Evolutionary conservation across 1,284 basidiomycete genomes (phyloP).

Genomic region (Trichosporon coremiiforme): DNA sequence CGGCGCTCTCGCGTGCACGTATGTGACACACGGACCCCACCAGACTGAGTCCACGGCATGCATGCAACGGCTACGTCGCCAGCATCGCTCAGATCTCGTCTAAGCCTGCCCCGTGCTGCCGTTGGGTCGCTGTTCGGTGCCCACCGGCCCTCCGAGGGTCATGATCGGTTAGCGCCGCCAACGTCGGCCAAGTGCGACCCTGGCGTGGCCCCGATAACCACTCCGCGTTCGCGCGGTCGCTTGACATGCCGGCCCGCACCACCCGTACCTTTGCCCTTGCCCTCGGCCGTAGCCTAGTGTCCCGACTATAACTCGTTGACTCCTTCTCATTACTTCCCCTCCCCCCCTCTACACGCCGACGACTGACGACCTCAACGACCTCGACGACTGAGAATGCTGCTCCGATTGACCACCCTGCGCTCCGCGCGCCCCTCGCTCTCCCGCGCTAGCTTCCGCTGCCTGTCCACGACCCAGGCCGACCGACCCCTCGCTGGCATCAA

Average conservation of each 20-base stretch:
- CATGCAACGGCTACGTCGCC: neutral
- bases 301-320: neutral
- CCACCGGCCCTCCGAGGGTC: neutral
- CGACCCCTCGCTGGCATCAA: constrained; percentile 72
- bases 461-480: constrained; percentile 62
- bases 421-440: neutral
- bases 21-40: neutral
- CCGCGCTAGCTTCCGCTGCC: constrained; percentile 32
- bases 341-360: too few species aligned
- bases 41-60: neutral
- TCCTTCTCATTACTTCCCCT: too few species aligned
- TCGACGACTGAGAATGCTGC: neutral
- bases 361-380: too few species aligned
- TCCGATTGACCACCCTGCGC: constrained; percentile 9
- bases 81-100: neutral
- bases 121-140: neutral
- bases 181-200: constrained; percentile 10
- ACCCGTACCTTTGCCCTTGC: too few species aligned
- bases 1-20: too few species aligned
- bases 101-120: neutral
- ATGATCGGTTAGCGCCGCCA: constrained; percentile 13
- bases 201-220: neutral
- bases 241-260: too few species aligned
- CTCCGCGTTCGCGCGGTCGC: too few species aligned
- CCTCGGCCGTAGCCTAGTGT: neutral